A percentile compares a stretch with the other conserved stretches of the same genome.
Evolutionary conservation across 371 early-diverging fungal species (phyloP).

Genomic region (Catenaria anguillulae): DNA sequence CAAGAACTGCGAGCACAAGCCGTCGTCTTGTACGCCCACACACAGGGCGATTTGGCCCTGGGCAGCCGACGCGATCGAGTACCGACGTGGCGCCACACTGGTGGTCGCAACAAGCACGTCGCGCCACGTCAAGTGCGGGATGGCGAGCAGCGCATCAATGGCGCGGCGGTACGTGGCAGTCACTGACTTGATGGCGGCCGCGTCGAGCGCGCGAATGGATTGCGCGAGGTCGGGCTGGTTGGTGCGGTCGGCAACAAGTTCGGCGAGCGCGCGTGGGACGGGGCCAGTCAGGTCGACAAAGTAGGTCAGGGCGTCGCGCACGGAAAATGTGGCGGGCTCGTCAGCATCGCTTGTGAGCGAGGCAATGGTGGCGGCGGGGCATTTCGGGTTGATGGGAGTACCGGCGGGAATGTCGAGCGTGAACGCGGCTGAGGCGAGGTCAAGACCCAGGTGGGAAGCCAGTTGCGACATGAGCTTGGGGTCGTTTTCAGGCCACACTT

Average conservation of each 20-base stretch:
- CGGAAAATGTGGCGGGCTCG: slow-evolving; percentile 7
- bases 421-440: slow-evolving; percentile 11
- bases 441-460: slow-evolving; percentile 11
- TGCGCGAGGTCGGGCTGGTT: slow-evolving; percentile 4
- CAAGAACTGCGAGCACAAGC: slow-evolving; percentile 13
- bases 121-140: slow-evolving; percentile 8
- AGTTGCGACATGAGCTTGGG: slow-evolving; percentile 8
- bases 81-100: slow-evolving; percentile 12
- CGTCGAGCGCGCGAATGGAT: background rate
- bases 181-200: background rate
- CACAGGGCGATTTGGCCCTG: background rate
- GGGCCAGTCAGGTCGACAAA: slow-evolving; percentile 10
- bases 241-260: slow-evolving; percentile 2
- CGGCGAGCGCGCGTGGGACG: no score
- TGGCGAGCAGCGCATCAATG: background rate
- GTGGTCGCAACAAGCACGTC: slow-evolving; percentile 12
- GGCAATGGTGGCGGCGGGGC: slow-evolving; percentile 9
- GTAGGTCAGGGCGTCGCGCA: slow-evolving; percentile 7
- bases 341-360: no score
- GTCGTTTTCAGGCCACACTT: slow-evolving; percentile 14
- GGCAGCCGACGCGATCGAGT: slow-evolving; percentile 15
- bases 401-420: background rate
- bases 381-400: slow-evolving; percentile 3
- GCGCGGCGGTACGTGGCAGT: background rate
- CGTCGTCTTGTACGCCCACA: slow-evolving; percentile 12